Percentiles rank a stretch among this genome's conserved stretches.
These are phyloP conservation scores for Fomitiporia mediterranea DNA, from an alignment of 1,284 basidiomycete genomes.

Conservation along the genomic window DNA sequence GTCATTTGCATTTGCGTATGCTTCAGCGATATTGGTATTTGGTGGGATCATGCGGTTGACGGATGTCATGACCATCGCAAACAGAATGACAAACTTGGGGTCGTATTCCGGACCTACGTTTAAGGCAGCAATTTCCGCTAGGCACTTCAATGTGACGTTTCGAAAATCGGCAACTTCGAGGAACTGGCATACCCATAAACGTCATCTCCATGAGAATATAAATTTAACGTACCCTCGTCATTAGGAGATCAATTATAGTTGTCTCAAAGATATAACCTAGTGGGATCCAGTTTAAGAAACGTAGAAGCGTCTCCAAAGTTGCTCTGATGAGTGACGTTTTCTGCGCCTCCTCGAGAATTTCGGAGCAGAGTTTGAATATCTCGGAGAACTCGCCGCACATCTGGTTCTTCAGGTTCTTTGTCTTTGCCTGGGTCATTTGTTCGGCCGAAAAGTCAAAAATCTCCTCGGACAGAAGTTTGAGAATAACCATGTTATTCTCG, in stretches of 20 bases:
- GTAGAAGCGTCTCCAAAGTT: conserved; percentile 91
- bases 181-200: conserved; percentile 56
- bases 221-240: conserved; percentile 69
- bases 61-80: conserved; percentile 97
- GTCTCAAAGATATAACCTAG: conserved; percentile 99
- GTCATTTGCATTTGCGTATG: conserved; percentile 88
- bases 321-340: conserved; percentile 95
- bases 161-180: conserved; percentile 96
- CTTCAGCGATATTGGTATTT: conserved; percentile 89
- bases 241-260: conserved; percentile 91
- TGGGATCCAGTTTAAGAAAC: conserved; percentile 99
- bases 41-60: conserved; percentile 98
- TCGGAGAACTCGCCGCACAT: conserved; percentile 97
- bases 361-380: conserved; percentile 93
- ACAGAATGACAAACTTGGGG: conserved; percentile 95
- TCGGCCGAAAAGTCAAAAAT: conserved; percentile 99
- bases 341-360: conserved; percentile 97
- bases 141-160: conserved; percentile 95
- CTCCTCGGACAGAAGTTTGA: conserved; percentile 96
- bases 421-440: conserved; percentile 98
- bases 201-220: neutral
- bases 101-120: conserved; percentile 99
- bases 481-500: conserved; percentile 99
- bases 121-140: conserved; percentile 94
- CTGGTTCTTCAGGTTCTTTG: conserved; percentile 95